Evolutionary conservation across 1,139 yeast genomes (phyloP).

Genomic region (Casaregolazyma suthepensis): DNA sequence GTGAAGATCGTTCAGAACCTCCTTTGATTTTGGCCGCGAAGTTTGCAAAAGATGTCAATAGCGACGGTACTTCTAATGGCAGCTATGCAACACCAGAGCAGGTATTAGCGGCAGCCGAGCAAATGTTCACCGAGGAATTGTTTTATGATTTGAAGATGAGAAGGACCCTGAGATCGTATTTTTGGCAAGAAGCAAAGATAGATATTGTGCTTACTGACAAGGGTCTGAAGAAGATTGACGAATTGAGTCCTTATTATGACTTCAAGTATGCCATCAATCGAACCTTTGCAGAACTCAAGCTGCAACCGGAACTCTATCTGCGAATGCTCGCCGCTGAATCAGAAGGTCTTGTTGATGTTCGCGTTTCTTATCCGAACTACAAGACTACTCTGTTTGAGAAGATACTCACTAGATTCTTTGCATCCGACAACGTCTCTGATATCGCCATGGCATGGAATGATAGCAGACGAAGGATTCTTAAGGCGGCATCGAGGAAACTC

Average conservation of each 20-base stretch:
- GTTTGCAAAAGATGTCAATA: constrained; percentile 28
- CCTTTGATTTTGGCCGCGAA: constrained; percentile 63
- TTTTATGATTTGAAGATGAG: constrained; percentile 78
- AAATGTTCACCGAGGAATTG: constrained; percentile 71
- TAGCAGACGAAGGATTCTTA: constrained; percentile 62
- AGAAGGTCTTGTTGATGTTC: constrained; percentile 48
- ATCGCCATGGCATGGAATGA: constrained; percentile 77
- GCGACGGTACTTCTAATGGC: constrained; percentile 33
- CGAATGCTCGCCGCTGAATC: constrained; percentile 89
- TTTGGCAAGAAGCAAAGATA: constrained; percentile 60
- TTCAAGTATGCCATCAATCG: constrained; percentile 87
- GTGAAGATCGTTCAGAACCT: constrained; percentile 58
- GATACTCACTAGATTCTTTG: constrained; percentile 52
- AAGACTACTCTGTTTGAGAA: constrained; percentile 44
- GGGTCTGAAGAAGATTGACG: constrained; percentile 77
- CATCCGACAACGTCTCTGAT: constrained; percentile 80
- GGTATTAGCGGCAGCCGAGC: constrained; percentile 69
- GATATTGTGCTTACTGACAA: constrained; percentile 79
- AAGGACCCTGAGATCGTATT: constrained; percentile 64
- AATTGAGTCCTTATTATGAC: constrained; percentile 76
- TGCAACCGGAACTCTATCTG: constrained; percentile 72
- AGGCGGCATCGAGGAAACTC: constrained; percentile 60
- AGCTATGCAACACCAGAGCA: constrained; percentile 54
- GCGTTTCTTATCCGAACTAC: constrained; percentile 37
- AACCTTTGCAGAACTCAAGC: constrained; percentile 64